A percentile compares a stretch with the other conserved stretches of the same genome.
Conservation (phyloP, 148 eudicot genomes). For the Chenopodium formosanum region DNA sequence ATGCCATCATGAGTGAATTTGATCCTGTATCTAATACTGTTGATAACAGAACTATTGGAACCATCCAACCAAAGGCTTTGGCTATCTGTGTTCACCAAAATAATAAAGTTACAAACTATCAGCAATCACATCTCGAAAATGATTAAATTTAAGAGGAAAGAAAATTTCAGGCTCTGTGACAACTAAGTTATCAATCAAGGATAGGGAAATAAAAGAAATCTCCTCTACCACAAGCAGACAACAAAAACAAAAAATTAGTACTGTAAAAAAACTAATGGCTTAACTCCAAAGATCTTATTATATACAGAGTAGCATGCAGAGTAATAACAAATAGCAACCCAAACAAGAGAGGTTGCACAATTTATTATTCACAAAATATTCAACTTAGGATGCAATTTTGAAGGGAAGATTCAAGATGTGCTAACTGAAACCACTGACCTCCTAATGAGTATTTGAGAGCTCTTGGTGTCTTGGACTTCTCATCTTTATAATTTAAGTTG, state of each 20-base stretch:
- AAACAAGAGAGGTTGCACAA: background rate
- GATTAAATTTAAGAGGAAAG: background rate
- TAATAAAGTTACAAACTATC: background rate
- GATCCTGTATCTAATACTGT: conserved; percentile 53
- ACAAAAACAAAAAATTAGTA: too few relatives aligned
- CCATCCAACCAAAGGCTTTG: conserved; percentile 70
- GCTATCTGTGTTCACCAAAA: conserved; percentile 43
- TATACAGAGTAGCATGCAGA: background rate
- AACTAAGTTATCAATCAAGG: background rate
- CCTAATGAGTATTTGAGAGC: too few relatives aligned
- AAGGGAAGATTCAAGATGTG: background rate
- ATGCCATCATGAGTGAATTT: conserved; percentile 61
- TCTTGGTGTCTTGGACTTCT: too few relatives aligned
- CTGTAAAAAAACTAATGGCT: background rate
- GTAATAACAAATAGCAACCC: background rate
- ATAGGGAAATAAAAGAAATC: background rate
- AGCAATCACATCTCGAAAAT: background rate
- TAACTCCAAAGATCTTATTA: background rate
- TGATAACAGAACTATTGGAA: conserved; percentile 65
- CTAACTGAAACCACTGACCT: background rate
- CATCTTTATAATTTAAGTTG: too few relatives aligned
- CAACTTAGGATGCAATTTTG: background rate
- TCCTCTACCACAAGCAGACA: background rate
- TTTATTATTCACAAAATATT: too few relatives aligned
- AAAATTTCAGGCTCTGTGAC: background rate